Evolutionary conservation across 495 filamentous ascomycete genomes (phyloP).

Genomic region (Bacidia rubella): DNA sequence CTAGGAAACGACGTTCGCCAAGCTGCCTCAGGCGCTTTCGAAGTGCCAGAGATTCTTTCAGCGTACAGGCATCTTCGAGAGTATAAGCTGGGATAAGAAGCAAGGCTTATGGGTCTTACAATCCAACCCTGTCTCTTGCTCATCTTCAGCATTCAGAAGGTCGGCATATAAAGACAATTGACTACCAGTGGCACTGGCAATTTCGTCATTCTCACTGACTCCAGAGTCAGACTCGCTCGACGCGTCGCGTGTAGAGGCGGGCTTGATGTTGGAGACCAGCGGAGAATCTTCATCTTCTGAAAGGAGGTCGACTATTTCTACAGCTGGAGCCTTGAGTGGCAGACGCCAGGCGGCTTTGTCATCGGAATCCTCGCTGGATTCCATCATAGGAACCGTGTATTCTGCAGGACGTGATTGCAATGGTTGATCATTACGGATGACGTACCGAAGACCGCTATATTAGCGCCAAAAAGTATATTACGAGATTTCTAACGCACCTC

Average conservation of each 20-base stretch:
- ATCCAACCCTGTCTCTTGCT: constrained; percentile 35
- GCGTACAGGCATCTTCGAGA: constrained; percentile 49
- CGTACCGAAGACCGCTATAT: no score
- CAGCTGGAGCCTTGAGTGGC: constrained; percentile 30
- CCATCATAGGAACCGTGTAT: neutral
- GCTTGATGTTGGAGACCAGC: neutral
- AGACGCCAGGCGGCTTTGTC: constrained; percentile 1
- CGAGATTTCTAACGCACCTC: no score
- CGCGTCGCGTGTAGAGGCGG: constrained; percentile 15
- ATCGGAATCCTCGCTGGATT: constrained; percentile 1
- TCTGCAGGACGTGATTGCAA: neutral
- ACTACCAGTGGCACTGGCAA: constrained; percentile 31
- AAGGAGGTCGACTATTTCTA: constrained; percentile 33
- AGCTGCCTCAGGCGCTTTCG: constrained; percentile 57
- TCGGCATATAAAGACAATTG: constrained; percentile 52
- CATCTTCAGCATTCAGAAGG: constrained; percentile 49
- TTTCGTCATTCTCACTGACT: constrained; percentile 45
- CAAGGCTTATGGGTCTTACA: no score
- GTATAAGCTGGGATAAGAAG: no score
- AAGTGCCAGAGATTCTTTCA: constrained; percentile 55
- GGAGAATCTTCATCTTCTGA: constrained; percentile 13
- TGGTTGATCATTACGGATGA: neutral
- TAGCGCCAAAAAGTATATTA: neutral
- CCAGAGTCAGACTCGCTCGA: constrained; percentile 19
- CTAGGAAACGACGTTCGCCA: constrained; percentile 63